phyloP scores from a whole-genome alignment of 352 stramenopile genomes.

The Phytophthora sp. region DNA sequence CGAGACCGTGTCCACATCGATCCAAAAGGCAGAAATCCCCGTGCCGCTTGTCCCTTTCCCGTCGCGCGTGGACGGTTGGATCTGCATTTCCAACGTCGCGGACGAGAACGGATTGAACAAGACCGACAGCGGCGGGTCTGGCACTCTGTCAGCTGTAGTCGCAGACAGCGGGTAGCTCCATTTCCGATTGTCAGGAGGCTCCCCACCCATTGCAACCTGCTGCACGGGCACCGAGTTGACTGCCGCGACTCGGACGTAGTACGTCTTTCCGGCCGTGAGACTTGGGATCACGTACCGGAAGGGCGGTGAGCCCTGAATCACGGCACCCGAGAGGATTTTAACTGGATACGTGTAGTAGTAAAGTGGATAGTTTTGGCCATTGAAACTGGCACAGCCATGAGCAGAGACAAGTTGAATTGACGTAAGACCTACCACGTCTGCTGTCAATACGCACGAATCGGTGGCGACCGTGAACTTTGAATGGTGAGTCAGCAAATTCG shows the following conservation, averaged over 20 bases:
- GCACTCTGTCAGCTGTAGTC: constrained; percentile 83
- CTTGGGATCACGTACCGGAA: constrained; percentile 81
- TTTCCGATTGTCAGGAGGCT: constrained; percentile 90
- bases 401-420: constrained; percentile 31
- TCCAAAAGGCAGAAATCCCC: constrained; percentile 63
- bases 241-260: constrained; percentile 93
- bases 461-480: constrained; percentile 62
- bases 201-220: constrained; percentile 77
- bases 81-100: constrained; percentile 75
- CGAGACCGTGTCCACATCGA: constrained; percentile 72
- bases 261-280: constrained; percentile 71
- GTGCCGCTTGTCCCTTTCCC: constrained; percentile 53
- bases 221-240: constrained; percentile 91
- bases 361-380: constrained; percentile 49
- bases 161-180: constrained; percentile 87
- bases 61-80: constrained; percentile 71
- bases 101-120: constrained; percentile 63
- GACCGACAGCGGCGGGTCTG: constrained; percentile 69
- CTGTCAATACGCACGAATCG: constrained; percentile 57
- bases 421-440: constrained; percentile 24
- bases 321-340: constrained; percentile 51
- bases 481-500: constrained; percentile 20
- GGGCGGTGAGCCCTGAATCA: constrained; percentile 80
- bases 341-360: constrained; percentile 70
- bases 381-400: constrained; percentile 55